Base-by-base conservation (phyloP, 768 basidiomycete species). In the Tephrocybe sp. region DNA sequence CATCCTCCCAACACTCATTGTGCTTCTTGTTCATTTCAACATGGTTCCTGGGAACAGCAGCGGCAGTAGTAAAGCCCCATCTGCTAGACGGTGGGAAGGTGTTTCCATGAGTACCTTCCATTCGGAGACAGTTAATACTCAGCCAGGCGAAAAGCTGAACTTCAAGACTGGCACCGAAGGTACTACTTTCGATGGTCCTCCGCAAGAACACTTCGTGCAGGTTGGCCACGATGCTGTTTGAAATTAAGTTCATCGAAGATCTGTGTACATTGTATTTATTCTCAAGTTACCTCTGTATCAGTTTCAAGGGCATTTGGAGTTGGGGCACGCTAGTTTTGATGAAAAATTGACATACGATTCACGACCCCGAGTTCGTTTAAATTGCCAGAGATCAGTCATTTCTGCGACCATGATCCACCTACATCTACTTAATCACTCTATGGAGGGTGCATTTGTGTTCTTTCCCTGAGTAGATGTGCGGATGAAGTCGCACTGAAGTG, bases 1-100 rank as follows among this genome's bases (percentile, higher is more conserved):
- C 14, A 55, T 55, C 21, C 50, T 55, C n/a, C 45, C 54, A 4
- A 55, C 54, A 1, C 48, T 55, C 14, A 55, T 55, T 37, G 33
- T 55, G 11, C 30, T 55, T 17, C 26, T 51, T n/a, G 44, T 55
- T 14, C 49, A 55, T 38, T 55, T 55, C 44, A 23, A 55, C 18
- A 30, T 37, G 42, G 42, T 54, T 24, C 55, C 51, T 41, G 55
- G 55, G 12, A 45, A 49, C 24, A 21, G n/a, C 20, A 44, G 20
- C 9, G 25, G 18, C 12, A 38, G 37, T 4, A 20, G 8, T 12
- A 20, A 9, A 17, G 38, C 20, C 5, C 38, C 38, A 20, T 39
- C 38, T 39, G 38, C 38, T 20, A 11, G 38, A 9, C n/a, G 38
- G 20, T 39, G 38, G 38, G 38, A 39, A 39, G 38, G 38, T 20